Conservation (phyloP, 2,329 filamentous ascomycete genomes). For the Ophiostoma himal-ulmi region DNA sequence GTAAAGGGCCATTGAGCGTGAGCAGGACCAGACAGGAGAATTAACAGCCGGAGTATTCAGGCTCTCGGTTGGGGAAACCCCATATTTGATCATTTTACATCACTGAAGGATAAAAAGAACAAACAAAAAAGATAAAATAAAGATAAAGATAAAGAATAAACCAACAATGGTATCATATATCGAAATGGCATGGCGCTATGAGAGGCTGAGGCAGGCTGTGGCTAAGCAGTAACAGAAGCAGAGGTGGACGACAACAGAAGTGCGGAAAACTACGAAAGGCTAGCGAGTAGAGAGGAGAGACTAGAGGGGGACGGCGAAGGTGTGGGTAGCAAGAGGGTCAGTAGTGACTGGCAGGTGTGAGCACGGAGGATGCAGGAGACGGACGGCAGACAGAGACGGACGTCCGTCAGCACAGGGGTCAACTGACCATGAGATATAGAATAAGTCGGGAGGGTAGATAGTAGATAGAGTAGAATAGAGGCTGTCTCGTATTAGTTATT, state of each 20-base stretch:
- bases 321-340: not conserved
- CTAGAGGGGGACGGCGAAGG: not conserved
- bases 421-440: not conserved
- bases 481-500: not conserved
- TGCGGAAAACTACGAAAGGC: not conserved
- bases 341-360: not conserved
- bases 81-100: not conserved
- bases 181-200: not conserved
- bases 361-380: not conserved
- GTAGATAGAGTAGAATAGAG: not conserved
- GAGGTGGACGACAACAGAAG: not conserved
- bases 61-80: not conserved
- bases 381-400: not conserved
- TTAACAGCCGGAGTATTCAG: not conserved
- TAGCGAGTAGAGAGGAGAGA: not conserved
- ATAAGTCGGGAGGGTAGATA: not conserved
- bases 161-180: not conserved
- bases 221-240: not conserved
- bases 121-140: not conserved
- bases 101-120: not conserved
- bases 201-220: slow-evolving; percentile 4
- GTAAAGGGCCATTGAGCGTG: not conserved
- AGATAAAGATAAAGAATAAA: not conserved
- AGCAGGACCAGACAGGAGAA: not conserved
- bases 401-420: not conserved